phyloP scores from a whole-genome alignment of 306 rosid species.

The Pyrus communis region DNA sequence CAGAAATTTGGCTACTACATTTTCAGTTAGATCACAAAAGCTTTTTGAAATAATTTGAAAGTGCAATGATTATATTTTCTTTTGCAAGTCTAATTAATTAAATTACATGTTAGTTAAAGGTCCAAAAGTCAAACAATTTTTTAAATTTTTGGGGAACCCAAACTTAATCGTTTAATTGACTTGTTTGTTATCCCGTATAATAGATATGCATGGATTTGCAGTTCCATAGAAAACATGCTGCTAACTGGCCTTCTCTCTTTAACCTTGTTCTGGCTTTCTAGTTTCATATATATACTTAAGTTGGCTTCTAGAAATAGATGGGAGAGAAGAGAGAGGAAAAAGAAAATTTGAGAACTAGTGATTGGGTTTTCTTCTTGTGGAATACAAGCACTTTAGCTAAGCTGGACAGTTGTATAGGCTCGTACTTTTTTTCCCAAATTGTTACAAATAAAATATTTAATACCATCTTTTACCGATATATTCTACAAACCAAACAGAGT shows the following conservation, averaged over 20 bases:
- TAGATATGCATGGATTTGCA: background rate
- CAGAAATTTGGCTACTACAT: background rate
- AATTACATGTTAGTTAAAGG: too few relatives aligned
- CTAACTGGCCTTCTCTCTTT: background rate
- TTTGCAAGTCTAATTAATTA: too few relatives aligned
- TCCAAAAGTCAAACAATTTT: too few relatives aligned
- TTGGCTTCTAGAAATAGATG: background rate
- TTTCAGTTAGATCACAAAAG: background rate
- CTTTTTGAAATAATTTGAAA: too few relatives aligned
- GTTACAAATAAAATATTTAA: background rate
- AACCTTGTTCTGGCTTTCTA: background rate
- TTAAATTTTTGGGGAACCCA: too few relatives aligned
- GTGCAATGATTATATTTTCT: too few relatives aligned
- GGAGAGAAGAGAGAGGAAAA: background rate
- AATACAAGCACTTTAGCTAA: background rate
- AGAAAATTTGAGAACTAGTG: background rate
- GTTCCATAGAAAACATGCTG: background rate
- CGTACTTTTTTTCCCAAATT: background rate
- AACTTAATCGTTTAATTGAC: background rate
- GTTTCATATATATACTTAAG: background rate
- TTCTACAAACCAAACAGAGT: background rate
- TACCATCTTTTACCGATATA: background rate
- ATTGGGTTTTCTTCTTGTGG: background rate
- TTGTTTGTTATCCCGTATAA: background rate
- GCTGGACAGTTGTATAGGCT: background rate